Percentiles rank a stretch among this genome's conserved stretches.
Evolutionary conservation across 2,329 filamentous ascomycete genomes (phyloP).

Genomic region (Fusarium falciforme): DNA sequence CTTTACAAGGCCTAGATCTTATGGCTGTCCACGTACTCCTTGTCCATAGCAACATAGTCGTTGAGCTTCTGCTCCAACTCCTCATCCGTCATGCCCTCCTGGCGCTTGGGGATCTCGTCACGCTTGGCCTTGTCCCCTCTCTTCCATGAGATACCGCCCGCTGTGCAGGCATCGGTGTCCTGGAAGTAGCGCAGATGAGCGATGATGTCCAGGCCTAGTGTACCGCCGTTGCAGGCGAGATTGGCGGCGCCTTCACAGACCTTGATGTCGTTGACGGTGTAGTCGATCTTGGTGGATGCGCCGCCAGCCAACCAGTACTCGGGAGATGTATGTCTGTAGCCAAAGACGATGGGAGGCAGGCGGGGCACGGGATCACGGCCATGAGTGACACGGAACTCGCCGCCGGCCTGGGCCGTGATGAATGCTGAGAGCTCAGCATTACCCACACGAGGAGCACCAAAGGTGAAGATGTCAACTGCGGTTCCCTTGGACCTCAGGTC

Average conservation of each 20-base stretch:
- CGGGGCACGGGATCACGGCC: slow-evolving; percentile 74
- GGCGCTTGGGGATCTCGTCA: slow-evolving; percentile 30
- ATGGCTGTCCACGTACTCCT: slow-evolving; percentile 42
- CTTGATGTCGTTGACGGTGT: slow-evolving; percentile 54
- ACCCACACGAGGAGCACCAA: slow-evolving; percentile 74
- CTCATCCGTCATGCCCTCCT: slow-evolving; percentile 40
- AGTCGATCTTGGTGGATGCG: slow-evolving; percentile 47
- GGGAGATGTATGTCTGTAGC: slow-evolving; percentile 74
- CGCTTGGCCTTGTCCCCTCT: slow-evolving; percentile 22
- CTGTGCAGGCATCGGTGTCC: slow-evolving; percentile 54
- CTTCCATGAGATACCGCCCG: slow-evolving; percentile 41
- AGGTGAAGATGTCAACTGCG: slow-evolving; percentile 70
- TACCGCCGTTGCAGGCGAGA: slow-evolving; percentile 63
- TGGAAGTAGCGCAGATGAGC: slow-evolving; percentile 64
- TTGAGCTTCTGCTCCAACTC: slow-evolving; percentile 55
- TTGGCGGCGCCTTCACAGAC: slow-evolving; percentile 63
- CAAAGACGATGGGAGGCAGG: slow-evolving; percentile 70
- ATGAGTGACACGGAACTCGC: slow-evolving; percentile 75
- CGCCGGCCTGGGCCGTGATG: slow-evolving; percentile 63
- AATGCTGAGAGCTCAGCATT: slow-evolving; percentile 65
- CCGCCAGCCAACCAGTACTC: slow-evolving; percentile 72
- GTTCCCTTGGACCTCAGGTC: slow-evolving; percentile 63
- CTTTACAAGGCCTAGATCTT: slow-evolving; percentile 18
- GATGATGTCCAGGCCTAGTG: slow-evolving; percentile 55
- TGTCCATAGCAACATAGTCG: slow-evolving; percentile 50